phyloP scores from a whole-genome alignment of 139 green algal genomes.

The Chlamydomonas applanata region DNA sequence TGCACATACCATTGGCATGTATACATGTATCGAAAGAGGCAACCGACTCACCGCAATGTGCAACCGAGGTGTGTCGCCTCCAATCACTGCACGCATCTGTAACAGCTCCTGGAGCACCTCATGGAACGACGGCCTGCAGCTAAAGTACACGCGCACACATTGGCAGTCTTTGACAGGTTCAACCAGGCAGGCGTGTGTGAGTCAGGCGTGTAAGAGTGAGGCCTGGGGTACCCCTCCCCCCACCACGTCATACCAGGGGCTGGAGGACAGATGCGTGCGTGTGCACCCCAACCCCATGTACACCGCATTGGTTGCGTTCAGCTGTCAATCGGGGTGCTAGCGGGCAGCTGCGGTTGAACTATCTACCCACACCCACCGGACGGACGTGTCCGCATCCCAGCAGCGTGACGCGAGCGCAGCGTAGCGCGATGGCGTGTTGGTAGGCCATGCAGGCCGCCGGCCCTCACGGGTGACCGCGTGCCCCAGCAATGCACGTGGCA shows the following conservation, averaged over 20 bases:
- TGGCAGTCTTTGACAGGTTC: background rate
- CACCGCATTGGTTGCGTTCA: background rate
- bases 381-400: conserved; percentile 19
- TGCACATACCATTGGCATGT: too few species aligned
- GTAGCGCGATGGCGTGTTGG: conserved; percentile 26
- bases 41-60: background rate
- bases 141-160: too few species aligned
- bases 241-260: background rate
- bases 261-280: too few species aligned
- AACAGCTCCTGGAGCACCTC: conserved; percentile 28
- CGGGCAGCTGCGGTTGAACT: too few species aligned
- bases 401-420: conserved; percentile 25
- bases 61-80: conserved; percentile 9
- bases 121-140: conserved; percentile 25
- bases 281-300: background rate
- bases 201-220: background rate
- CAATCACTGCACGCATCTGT: conserved; percentile 5
- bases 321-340: too few species aligned
- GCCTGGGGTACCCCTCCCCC: background rate
- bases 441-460: conserved; percentile 29
- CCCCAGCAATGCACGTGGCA: conserved; percentile 25
- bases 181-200: background rate
- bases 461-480: conserved; percentile 29
- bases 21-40: too few species aligned
- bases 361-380: background rate